Evolutionary conservation across 352 stramenopile species (phyloP).

Genomic region (Thalassiosira livingstoniorum): DNA sequence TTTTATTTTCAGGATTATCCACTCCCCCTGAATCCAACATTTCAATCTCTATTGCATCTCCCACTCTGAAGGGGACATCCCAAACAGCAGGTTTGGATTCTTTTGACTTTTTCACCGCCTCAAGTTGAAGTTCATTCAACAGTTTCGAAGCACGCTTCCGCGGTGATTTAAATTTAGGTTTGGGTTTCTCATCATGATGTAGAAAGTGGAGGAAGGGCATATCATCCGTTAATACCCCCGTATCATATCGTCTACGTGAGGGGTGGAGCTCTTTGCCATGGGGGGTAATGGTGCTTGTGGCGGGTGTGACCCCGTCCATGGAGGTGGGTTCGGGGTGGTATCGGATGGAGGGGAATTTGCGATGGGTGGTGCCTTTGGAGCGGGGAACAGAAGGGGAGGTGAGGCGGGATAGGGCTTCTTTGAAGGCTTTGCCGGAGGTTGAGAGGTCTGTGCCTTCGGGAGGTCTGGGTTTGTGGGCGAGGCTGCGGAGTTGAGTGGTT

Average conservation of each 20-base stretch:
- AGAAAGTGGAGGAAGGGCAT: conserved; percentile 76
- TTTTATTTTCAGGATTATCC: conserved; percentile 61
- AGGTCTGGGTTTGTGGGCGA: background rate
- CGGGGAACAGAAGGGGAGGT: conserved; percentile 18
- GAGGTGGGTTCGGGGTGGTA: conserved; percentile 22
- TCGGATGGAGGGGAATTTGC: conserved; percentile 26
- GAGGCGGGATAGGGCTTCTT: conserved; percentile 27
- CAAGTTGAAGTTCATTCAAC: conserved; percentile 59
- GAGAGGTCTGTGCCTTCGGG: background rate
- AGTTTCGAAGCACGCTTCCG: conserved; percentile 78
- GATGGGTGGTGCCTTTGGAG: conserved; percentile 21
- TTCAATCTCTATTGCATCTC: conserved; percentile 80
- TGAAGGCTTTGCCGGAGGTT: conserved; percentile 22
- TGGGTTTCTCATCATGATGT: conserved; percentile 55
- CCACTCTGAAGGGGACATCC: conserved; percentile 69
- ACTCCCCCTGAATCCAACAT: conserved; percentile 70
- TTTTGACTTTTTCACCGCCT: conserved; percentile 59
- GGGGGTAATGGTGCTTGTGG: conserved; percentile 24
- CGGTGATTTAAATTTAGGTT: conserved; percentile 80
- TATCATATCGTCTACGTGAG: conserved; percentile 52
- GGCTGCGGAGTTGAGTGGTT: background rate
- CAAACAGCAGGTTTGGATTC: conserved; percentile 67
- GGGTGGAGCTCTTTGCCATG: conserved; percentile 46
- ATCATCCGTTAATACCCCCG: conserved; percentile 50
- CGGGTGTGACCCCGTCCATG: background rate